phyloP scores from a whole-genome alignment of 2,329 filamentous ascomycete genomes.

The Pseudogymnoascus pannorum region DNA sequence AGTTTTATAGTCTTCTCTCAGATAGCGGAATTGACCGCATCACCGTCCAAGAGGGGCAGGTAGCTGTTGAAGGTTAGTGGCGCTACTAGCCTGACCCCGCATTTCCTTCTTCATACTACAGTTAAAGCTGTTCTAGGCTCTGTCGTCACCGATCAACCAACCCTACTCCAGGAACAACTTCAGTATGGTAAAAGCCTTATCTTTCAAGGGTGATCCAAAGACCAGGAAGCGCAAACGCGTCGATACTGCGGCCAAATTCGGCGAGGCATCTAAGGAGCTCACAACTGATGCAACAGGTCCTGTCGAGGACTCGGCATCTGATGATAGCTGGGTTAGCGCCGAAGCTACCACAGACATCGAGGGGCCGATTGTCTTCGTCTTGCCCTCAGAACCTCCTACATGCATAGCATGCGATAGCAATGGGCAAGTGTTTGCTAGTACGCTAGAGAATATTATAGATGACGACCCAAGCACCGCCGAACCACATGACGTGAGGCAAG shows the following conservation, averaged over 20 bases:
- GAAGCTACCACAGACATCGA: constrained; percentile 66
- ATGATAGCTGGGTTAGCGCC: constrained; percentile 89
- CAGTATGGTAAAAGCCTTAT: constrained; percentile 77
- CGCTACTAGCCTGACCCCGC: constrained; percentile 6
- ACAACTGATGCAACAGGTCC: constrained; percentile 29
- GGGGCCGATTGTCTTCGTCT: constrained; percentile 75
- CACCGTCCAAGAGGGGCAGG: background rate
- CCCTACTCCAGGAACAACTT: constrained; percentile 10
- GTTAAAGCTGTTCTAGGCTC: background rate
- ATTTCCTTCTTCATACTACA: background rate
- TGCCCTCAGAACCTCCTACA: constrained; percentile 65
- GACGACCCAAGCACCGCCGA: constrained; percentile 76
- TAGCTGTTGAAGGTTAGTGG: background rate
- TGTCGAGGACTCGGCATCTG: constrained; percentile 37
- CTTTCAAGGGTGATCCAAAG: constrained; percentile 97
- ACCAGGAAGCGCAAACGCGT: constrained; percentile 82
- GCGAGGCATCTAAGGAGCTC: constrained; percentile 32
- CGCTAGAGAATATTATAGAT: constrained; percentile 83
- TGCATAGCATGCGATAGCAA: constrained; percentile 79
- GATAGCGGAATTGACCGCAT: background rate
- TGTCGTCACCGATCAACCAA: background rate
- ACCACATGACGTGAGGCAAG: constrained; percentile 90
- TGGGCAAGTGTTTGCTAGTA: constrained; percentile 76
- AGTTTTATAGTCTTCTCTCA: background rate
- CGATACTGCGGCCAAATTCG: constrained; percentile 35